These are phyloP conservation scores for Ilex aquifolium DNA, from an alignment of 257 asterid species.

Conservation along the genomic window DNA sequence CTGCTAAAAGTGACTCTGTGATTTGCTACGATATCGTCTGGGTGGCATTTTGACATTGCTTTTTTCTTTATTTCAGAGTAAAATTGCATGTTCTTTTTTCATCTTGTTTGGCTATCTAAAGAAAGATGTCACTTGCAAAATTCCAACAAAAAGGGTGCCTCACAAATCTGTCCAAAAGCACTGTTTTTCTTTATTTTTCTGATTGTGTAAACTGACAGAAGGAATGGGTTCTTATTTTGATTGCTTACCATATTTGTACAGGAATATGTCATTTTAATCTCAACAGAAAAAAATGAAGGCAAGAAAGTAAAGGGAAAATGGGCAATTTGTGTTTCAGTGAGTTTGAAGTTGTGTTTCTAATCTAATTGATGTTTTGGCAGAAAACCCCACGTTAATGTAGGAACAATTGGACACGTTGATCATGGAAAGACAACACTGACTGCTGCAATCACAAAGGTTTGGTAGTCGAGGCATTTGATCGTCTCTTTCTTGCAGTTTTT, in stretches of 20 bases:
- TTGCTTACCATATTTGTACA: too few species aligned
- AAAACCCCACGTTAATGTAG: constrained; percentile 94
- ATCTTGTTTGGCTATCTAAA: background rate
- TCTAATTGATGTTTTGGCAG: constrained; percentile 30
- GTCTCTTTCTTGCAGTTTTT: background rate
- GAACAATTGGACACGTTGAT: constrained; percentile 98
- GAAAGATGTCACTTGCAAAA: too few species aligned
- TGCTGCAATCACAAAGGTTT: constrained; percentile 91
- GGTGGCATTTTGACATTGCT: background rate
- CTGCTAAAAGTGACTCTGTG: too few species aligned
- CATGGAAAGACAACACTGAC: constrained; percentile 96
- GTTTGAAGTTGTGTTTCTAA: too few species aligned
- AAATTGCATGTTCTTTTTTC: background rate
- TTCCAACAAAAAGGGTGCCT: too few species aligned
- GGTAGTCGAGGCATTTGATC: background rate
- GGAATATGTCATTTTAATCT: background rate
- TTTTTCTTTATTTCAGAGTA: background rate
- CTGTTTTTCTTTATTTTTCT: background rate
- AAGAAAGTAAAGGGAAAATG: background rate
- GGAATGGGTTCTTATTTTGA: constrained; percentile 3
- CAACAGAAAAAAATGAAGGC: background rate
- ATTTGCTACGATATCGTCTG: background rate
- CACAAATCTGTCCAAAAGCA: too few species aligned
- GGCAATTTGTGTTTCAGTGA: background rate
- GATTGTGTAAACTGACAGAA: background rate